A percentile compares a stretch with the other conserved stretches of the same genome.
phyloP scores from a whole-genome alignment of 495 filamentous ascomycete species.

The Annulohypoxylon stygium region DNA sequence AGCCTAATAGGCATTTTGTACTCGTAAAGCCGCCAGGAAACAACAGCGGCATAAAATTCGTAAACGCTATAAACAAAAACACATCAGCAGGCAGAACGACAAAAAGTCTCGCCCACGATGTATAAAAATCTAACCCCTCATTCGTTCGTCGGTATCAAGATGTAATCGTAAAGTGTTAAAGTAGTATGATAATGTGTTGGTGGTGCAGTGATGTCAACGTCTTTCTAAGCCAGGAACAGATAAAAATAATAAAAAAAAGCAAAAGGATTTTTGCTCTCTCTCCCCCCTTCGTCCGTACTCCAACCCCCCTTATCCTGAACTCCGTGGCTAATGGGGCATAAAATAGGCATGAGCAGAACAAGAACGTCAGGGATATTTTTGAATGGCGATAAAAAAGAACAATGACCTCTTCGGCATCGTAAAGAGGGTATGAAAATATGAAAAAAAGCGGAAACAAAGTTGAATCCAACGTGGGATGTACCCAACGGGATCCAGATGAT shows the following conservation, averaged over 20 bases:
- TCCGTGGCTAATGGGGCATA: conserved; percentile 5
- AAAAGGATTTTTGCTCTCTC: too few relatives aligned
- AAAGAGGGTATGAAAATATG: background rate
- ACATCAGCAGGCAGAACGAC: background rate
- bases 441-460: background rate
- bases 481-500: background rate
- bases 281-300: background rate
- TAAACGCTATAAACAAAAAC: conserved; percentile 1
- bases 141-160: background rate
- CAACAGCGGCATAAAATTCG: background rate
- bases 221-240: conserved; percentile 20
- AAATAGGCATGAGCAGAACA: conserved; percentile 9
- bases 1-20: background rate
- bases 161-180: background rate
- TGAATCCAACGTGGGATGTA: conserved; percentile 12
- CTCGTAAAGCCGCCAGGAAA: conserved; percentile 8
- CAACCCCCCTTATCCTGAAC: conserved; percentile 17
- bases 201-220: background rate
- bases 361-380: background rate
- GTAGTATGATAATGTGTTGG: background rate
- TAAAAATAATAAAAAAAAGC: background rate
- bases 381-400: background rate
- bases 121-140: background rate
- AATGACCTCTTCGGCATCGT: background rate
- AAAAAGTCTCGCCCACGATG: background rate